Evolutionary conservation across 1,284 basidiomycete genomes (phyloP).

Genomic region (Microbotryum intermedium): DNA sequence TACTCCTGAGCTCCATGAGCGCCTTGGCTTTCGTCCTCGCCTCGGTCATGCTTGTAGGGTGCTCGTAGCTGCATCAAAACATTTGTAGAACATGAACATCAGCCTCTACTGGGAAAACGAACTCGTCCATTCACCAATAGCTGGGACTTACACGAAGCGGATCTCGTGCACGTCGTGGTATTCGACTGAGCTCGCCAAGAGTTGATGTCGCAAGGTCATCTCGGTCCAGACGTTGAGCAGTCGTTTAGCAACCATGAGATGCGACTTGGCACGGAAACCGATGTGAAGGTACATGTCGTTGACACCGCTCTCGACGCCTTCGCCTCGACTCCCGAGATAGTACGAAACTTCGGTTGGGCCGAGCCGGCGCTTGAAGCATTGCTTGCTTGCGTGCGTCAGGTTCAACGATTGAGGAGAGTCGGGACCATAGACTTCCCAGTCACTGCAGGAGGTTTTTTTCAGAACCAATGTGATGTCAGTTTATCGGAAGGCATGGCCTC

Average conservation of each 20-base stretch:
- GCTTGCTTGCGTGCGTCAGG: neutral
- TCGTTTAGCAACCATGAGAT: conserved; percentile 45
- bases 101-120: too few species aligned
- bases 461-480: too few species aligned
- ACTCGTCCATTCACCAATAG: neutral
- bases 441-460: neutral
- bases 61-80: conserved; percentile 44
- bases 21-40: conserved; percentile 48
- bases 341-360: conserved; percentile 29
- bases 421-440: conserved; percentile 4
- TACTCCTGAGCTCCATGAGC: conserved; percentile 47
- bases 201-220: conserved; percentile 55
- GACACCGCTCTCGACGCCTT: conserved; percentile 48
- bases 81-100: neutral
- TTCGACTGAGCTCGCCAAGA: conserved; percentile 53
- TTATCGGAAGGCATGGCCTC: too few species aligned
- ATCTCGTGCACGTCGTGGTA: conserved; percentile 51
- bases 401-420: neutral
- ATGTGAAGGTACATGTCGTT: conserved; percentile 69
- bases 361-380: conserved; percentile 9
- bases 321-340: conserved; percentile 26
- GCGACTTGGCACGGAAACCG: conserved; percentile 46
- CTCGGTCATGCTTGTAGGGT: conserved; percentile 45
- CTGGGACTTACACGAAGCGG: conserved; percentile 51
- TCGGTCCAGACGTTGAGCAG: conserved; percentile 60